phyloP scores from a whole-genome alignment of 768 basidiomycete genomes.

The Leccinum uliginosum region DNA sequence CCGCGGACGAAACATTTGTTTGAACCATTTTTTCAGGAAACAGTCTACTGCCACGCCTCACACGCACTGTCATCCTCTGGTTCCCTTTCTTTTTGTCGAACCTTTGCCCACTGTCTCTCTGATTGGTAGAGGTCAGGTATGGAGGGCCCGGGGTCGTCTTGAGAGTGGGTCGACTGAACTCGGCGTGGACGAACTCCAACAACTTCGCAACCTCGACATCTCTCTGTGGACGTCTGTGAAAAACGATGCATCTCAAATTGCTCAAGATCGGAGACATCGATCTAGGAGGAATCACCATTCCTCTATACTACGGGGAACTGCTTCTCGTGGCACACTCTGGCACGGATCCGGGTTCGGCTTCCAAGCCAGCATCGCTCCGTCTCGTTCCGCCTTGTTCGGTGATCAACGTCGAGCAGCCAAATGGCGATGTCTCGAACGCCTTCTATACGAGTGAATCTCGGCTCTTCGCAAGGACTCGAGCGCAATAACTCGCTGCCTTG shows the following conservation, averaged over 20 bases:
- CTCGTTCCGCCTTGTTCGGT: slow-evolving; percentile 69
- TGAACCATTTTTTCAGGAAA: slow-evolving; percentile 73
- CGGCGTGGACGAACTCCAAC: slow-evolving; percentile 54
- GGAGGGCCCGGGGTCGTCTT: slow-evolving; percentile 63
- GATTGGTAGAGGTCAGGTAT: slow-evolving; percentile 60
- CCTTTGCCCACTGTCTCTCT: slow-evolving; percentile 63
- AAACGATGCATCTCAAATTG: slow-evolving; percentile 20
- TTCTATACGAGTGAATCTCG: slow-evolving; percentile 74
- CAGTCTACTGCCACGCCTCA: slow-evolving; percentile 36
- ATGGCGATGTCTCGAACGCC: slow-evolving; percentile 55
- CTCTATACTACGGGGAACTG: slow-evolving; percentile 71
- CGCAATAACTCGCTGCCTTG: slow-evolving; percentile 87
- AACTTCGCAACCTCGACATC: slow-evolving; percentile 48
- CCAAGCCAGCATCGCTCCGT: slow-evolving; percentile 60
- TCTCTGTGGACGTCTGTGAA: slow-evolving; percentile 33
- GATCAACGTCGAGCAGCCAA: slow-evolving; percentile 30
- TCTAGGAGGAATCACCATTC: slow-evolving; percentile 64
- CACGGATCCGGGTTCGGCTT: slow-evolving; percentile 41
- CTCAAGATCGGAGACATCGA: slow-evolving; percentile 40
- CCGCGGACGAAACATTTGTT: slow-evolving; percentile 70
- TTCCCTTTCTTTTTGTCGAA: slow-evolving; percentile 74
- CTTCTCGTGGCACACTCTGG: slow-evolving; percentile 60
- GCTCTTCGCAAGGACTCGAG: slow-evolving; percentile 62
- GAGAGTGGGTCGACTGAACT: slow-evolving; percentile 52
- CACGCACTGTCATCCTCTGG: slow-evolving; percentile 42